A percentile compares a stretch with the other conserved stretches of the same genome.
Conservation (phyloP, 441 rosid species). For the Arabidopsis hybrid region DNA sequence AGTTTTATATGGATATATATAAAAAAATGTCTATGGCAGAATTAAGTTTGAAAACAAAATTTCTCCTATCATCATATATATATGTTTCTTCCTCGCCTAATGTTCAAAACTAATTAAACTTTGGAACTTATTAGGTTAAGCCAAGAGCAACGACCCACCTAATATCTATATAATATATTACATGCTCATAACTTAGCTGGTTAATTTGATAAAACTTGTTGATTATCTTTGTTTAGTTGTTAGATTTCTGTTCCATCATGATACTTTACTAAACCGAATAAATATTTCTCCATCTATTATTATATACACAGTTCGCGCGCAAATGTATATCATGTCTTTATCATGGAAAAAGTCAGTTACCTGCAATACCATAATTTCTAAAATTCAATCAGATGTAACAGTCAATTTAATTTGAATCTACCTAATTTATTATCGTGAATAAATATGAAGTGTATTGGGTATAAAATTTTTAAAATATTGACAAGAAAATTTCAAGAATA, state of each 20-base stretch:
- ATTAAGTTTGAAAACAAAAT: too few species aligned
- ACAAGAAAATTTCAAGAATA: neutral
- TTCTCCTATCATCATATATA: too few species aligned
- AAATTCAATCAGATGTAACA: constrained; percentile 17
- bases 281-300: neutral
- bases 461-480: neutral
- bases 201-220: neutral
- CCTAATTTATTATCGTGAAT: neutral
- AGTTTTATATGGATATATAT: neutral
- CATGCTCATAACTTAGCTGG: constrained; percentile 4
- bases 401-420: constrained; percentile 4
- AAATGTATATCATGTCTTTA: constrained; percentile 31
- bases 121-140: constrained; percentile 38
- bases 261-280: constrained; percentile 22
- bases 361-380: constrained; percentile 31
- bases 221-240: constrained; percentile 38
- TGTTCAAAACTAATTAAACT: constrained; percentile 21
- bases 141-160: constrained; percentile 39
- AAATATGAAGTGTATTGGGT: constrained; percentile 5
- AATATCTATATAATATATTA: constrained; percentile 28
- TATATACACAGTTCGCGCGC: neutral
- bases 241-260: constrained; percentile 40
- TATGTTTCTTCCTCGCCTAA: constrained; percentile 16
- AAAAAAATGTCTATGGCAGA: too few species aligned
- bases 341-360: constrained; percentile 38